Conservation (phyloP, 345 rosid genomes). For the Luvunga scandens region DNA sequence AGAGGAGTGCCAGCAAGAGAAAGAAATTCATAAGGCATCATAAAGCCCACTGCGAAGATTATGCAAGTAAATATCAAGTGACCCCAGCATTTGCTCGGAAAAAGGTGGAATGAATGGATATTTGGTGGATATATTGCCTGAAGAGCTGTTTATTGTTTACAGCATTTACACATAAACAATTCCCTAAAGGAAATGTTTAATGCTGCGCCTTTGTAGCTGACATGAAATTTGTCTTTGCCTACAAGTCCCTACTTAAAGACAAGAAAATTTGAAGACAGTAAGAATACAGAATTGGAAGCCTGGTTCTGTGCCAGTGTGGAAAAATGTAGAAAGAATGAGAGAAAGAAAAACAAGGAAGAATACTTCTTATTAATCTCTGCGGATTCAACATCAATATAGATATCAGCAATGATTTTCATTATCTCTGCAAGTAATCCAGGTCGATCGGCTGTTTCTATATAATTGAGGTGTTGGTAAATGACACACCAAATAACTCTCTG, state of each 20-base stretch:
- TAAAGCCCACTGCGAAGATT: not conserved
- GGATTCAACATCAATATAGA: conserved; percentile 82
- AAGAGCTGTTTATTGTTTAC: not conserved
- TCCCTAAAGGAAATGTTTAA: conserved; percentile 69
- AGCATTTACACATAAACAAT: not conserved
- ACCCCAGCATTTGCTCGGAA: not conserved
- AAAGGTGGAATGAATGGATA: not conserved
- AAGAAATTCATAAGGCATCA: not conserved
- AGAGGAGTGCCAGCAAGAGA: not conserved
- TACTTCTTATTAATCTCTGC: conserved; percentile 87
- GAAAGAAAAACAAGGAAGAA: not conserved
- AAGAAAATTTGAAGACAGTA: not conserved
- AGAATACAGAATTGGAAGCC: not conserved
- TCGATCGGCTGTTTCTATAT: conserved; percentile 82
- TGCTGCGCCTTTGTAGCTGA: conserved; percentile 90
- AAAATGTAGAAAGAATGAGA: not conserved
- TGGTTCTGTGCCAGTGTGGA: not conserved
- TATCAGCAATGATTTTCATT: conserved; percentile 71
- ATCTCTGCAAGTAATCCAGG: conserved; percentile 88
- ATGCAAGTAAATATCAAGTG: not conserved
- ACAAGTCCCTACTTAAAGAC: conserved; percentile 62
- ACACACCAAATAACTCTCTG: not conserved
- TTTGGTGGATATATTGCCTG: not conserved
- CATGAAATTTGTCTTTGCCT: conserved; percentile 90
- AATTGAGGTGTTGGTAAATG: conserved; percentile 1